Evolutionary conservation across 177 flowering plant species (phyloP).

Genomic region (Vitis hybrid): DNA sequence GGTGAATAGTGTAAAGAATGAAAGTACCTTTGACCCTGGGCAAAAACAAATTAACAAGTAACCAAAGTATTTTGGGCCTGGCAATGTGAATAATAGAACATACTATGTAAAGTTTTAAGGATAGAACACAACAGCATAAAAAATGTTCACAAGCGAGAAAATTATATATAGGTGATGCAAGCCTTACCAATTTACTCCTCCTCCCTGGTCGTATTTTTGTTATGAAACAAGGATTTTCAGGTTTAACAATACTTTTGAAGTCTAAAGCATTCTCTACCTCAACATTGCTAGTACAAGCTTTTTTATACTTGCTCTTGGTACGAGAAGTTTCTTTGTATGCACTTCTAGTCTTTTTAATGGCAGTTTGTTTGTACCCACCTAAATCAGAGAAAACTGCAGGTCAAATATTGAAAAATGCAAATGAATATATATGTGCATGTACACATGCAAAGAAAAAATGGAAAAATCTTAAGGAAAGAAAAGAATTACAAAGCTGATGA

Average conservation of each 20-base stretch:
- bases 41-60: not conserved
- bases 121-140: too few relatives aligned
- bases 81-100: not conserved
- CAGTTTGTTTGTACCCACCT: too few relatives aligned
- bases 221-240: slow-evolving; percentile 6
- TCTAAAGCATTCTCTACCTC: not conserved
- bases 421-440: too few relatives aligned
- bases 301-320: not conserved
- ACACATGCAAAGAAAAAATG: too few relatives aligned
- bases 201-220: not conserved
- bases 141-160: not conserved
- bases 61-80: not conserved
- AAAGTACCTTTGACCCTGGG: not conserved
- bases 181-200: slow-evolving; percentile 2
- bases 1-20: too few relatives aligned
- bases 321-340: not conserved
- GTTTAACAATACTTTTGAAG: not conserved
- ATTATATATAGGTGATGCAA: not conserved
- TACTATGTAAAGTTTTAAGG: not conserved
- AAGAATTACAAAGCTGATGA: too few relatives aligned
- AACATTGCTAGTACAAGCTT: not conserved
- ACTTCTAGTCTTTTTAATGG: too few relatives aligned
- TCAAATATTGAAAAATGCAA: too few relatives aligned
- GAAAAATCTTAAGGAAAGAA: too few relatives aligned
- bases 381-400: too few relatives aligned